phyloP scores from a whole-genome alignment of 352 stramenopile genomes.

The Phytophthora hibernalis region DNA sequence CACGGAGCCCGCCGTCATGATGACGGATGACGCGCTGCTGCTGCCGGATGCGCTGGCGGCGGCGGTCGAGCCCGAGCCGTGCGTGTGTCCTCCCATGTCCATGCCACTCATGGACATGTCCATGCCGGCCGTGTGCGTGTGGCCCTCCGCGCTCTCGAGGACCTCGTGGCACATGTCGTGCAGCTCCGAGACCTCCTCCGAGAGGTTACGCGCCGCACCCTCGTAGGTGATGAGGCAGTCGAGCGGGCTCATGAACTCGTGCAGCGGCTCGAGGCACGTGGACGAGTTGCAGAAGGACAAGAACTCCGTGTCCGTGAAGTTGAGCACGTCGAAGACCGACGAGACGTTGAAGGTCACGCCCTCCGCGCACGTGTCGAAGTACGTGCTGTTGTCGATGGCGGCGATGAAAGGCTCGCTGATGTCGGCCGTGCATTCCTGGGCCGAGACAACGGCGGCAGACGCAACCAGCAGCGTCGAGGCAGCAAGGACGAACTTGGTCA shows the following conservation, averaged over 20 bases:
- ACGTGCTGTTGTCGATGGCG: slow-evolving; percentile 53
- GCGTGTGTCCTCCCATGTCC: slow-evolving; percentile 29
- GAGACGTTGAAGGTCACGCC: slow-evolving; percentile 58
- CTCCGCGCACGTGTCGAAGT: slow-evolving; percentile 60
- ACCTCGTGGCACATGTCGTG: slow-evolving; percentile 61
- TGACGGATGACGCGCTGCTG: slow-evolving; percentile 20
- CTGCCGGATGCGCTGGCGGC: not conserved
- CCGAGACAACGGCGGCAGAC: slow-evolving; percentile 17
- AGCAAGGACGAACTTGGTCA: slow-evolving; percentile 31
- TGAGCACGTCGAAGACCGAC: slow-evolving; percentile 52
- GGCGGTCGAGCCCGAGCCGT: slow-evolving; percentile 16
- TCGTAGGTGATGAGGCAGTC: slow-evolving; percentile 59
- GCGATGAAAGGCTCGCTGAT: slow-evolving; percentile 46
- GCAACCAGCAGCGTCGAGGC: slow-evolving; percentile 35
- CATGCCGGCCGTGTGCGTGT: slow-evolving; percentile 1
- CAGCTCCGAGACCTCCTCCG: slow-evolving; percentile 45
- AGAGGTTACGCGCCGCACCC: slow-evolving; percentile 49
- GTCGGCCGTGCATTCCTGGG: slow-evolving; percentile 45
- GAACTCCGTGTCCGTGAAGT: slow-evolving; percentile 57
- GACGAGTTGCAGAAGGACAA: slow-evolving; percentile 63
- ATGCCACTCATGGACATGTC: slow-evolving; percentile 30
- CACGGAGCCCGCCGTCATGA: slow-evolving; percentile 23
- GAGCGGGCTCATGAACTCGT: slow-evolving; percentile 49
- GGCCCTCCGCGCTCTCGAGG: slow-evolving; percentile 18
- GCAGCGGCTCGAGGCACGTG: slow-evolving; percentile 62